Conservation (phyloP, 2,329 filamentous ascomycete genomes). For the Leptoxyphium fumago region DNA sequence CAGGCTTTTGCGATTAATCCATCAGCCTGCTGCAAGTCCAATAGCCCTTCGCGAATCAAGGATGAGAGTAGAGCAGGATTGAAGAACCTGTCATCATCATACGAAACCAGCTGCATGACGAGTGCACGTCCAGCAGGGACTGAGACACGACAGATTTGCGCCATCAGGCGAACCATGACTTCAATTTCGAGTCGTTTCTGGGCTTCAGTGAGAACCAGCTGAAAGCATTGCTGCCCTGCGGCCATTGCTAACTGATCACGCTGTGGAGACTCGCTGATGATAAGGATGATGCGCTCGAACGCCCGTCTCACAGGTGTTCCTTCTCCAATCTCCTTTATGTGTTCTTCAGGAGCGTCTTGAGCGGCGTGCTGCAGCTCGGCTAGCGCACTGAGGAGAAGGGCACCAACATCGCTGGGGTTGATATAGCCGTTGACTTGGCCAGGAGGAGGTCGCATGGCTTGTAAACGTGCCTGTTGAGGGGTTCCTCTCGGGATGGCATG, state of each 20-base stretch:
- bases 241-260: slow-evolving; percentile 42
- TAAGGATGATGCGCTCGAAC: slow-evolving; percentile 41
- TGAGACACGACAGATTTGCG: slow-evolving; percentile 48
- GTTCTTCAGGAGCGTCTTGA: slow-evolving; percentile 42
- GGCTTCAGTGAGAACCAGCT: slow-evolving; percentile 39
- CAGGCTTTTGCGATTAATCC: slow-evolving; percentile 60
- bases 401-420: slow-evolving; percentile 37
- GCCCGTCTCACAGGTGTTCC: slow-evolving; percentile 41
- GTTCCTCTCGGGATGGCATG: slow-evolving; percentile 46
- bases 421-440: slow-evolving; percentile 46
- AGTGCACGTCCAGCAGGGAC: slow-evolving; percentile 40
- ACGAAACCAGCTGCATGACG: slow-evolving; percentile 33
- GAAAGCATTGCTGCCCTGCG: slow-evolving; percentile 33
- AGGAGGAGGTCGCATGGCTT: slow-evolving; percentile 20
- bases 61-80: slow-evolving; percentile 47
- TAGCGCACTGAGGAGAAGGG: slow-evolving; percentile 40
- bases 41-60: slow-evolving; percentile 43
- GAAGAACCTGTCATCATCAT: slow-evolving; percentile 46
- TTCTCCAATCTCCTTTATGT: slow-evolving; percentile 41
- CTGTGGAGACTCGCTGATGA: slow-evolving; percentile 38
- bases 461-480: slow-evolving; percentile 34
- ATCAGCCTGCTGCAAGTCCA: slow-evolving; percentile 44
- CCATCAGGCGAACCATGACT: slow-evolving; percentile 45
- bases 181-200: slow-evolving; percentile 45
- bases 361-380: slow-evolving; percentile 42